Percentiles rank a stretch among this genome's conserved stretches.
Evolutionary conservation across 495 filamentous ascomycete genomes (phyloP).

Genomic region (Lophiotrema nucula): DNA sequence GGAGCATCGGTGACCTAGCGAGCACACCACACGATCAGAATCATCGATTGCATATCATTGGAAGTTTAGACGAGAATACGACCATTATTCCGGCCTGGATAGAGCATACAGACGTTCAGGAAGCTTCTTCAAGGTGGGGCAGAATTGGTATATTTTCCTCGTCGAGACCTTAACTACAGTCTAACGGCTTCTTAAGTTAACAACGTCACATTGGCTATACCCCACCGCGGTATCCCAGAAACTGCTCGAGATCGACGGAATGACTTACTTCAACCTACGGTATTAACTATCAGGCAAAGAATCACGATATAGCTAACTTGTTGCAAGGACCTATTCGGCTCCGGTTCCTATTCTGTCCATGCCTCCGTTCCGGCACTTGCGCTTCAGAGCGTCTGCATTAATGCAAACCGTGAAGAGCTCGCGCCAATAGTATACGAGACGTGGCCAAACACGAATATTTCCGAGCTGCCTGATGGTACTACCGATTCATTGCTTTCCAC

Average conservation of each 20-base stretch:
- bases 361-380: background rate
- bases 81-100: background rate
- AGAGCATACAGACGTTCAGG: background rate
- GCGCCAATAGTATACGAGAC: slow-evolving; percentile 1
- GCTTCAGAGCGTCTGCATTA: background rate
- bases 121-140: background rate
- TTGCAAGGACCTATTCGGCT: background rate
- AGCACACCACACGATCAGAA: background rate
- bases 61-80: background rate
- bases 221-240: background rate
- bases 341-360: background rate
- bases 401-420: background rate
- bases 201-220: background rate
- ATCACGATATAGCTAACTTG: background rate
- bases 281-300: background rate
- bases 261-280: background rate
- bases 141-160: background rate
- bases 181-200: background rate
- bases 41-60: background rate
- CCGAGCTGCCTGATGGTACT: background rate
- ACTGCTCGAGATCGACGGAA: background rate
- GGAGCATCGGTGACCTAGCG: background rate
- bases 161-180: background rate
- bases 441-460: background rate
- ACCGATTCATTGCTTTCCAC: background rate